A percentile compares a stretch with the other conserved stretches of the same genome.
These are phyloP conservation scores for Choiromyces venosus DNA, from an alignment of 495 filamentous ascomycete species.

Conservation along the genomic window DNA sequence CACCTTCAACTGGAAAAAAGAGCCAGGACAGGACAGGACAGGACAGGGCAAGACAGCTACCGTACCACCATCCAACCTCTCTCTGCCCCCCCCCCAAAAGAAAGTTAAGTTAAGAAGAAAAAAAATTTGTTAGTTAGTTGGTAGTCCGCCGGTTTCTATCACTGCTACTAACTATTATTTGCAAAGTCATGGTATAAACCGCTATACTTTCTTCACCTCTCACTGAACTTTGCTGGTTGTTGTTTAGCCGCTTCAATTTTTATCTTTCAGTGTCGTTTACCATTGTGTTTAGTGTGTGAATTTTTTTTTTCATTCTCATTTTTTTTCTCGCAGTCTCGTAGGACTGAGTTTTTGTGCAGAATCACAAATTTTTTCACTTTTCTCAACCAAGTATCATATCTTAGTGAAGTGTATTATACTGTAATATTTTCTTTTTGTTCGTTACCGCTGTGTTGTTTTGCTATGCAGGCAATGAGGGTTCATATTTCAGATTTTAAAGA, in stretches of 20 bases:
- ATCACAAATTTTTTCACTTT: not conserved
- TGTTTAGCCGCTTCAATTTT: not conserved
- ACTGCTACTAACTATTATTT: not conserved
- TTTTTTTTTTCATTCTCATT: not conserved
- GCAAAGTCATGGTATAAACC: not conserved
- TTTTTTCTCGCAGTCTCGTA: not conserved
- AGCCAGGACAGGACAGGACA: not conserved
- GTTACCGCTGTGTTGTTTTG: constrained; percentile 4
- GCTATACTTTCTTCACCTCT: not conserved
- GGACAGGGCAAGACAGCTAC: not conserved
- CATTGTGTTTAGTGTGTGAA: not conserved
- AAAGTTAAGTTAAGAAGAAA: too few relatives aligned
- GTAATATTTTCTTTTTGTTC: not conserved
- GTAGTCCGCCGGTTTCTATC: not conserved
- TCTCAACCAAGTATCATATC: not conserved
- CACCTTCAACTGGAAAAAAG: too few relatives aligned
- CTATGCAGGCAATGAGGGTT: constrained; percentile 2
- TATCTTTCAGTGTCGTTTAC: not conserved
- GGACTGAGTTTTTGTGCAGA: not conserved
- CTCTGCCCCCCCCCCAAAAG: too few relatives aligned
- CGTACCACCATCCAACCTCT: not conserved
- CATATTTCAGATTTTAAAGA: constrained; percentile 10
- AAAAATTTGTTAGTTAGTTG: not conserved
- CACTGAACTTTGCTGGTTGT: not conserved
- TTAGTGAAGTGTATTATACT: not conserved